A percentile compares a stretch with the other conserved stretches of the same genome.
Evolutionary conservation across 1,284 basidiomycete genomes (phyloP).

Genomic region (Ceratobasidium sp.): DNA sequence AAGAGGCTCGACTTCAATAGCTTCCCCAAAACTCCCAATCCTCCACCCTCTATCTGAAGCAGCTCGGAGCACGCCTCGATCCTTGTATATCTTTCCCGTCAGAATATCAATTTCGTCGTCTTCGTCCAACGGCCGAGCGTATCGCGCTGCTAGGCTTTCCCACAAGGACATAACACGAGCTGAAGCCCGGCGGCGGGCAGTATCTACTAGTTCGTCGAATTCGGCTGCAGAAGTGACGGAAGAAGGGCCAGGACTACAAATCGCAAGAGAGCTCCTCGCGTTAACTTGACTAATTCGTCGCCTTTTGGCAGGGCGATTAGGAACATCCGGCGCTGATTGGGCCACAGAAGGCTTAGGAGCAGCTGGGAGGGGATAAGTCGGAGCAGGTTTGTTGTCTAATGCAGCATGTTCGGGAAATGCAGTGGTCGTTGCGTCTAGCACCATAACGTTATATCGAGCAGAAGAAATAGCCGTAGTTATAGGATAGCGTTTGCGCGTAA

Average conservation of each 20-base stretch:
- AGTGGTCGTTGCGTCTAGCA: slow-evolving; percentile 32
- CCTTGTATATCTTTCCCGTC: slow-evolving; percentile 48
- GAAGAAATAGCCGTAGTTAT: background rate
- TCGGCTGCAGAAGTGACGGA: slow-evolving; percentile 12
- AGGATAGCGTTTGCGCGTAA: background rate
- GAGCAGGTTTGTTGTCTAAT: background rate
- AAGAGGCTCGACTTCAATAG: slow-evolving; percentile 37
- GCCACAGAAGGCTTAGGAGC: slow-evolving; percentile 10
- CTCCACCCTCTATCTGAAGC: slow-evolving; percentile 41
- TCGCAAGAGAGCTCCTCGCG: background rate
- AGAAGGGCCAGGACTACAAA: slow-evolving; percentile 18
- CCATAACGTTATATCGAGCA: slow-evolving; percentile 8
- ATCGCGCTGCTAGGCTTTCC: slow-evolving; percentile 48
- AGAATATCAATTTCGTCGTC: slow-evolving; percentile 50
- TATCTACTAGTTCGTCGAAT: slow-evolving; percentile 31
- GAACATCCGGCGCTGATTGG: background rate
- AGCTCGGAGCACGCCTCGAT: slow-evolving; percentile 46
- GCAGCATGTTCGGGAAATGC: slow-evolving; percentile 9
- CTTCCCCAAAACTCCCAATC: slow-evolving; percentile 42
- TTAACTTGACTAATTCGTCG: slow-evolving; percentile 21
- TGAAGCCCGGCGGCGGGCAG: slow-evolving; percentile 46
- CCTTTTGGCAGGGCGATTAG: slow-evolving; percentile 26
- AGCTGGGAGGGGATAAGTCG: background rate
- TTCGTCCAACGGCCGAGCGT: slow-evolving; percentile 48
- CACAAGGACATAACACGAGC: slow-evolving; percentile 49